Evolutionary conservation across 305 asterid genomes (phyloP).

Genomic region (Solanum aculeatissimum): DNA sequence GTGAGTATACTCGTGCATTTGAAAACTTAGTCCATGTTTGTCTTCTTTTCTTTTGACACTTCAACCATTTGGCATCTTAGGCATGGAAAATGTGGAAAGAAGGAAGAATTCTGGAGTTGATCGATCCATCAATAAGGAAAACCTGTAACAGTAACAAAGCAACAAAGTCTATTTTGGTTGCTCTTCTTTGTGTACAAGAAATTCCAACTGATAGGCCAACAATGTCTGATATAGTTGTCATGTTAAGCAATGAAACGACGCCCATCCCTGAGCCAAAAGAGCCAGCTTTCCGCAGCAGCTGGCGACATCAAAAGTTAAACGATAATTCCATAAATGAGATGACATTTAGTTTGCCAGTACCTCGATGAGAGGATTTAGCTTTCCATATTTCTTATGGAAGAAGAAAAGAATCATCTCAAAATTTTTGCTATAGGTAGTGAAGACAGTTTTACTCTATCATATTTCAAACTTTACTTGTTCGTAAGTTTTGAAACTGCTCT

Average conservation of each 20-base stretch:
- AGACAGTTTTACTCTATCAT: background rate
- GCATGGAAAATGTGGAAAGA: slow-evolving; percentile 3
- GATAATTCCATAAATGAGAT: background rate
- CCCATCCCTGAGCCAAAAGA: background rate
- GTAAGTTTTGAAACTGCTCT: background rate
- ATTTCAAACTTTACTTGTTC: background rate
- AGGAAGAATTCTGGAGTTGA: background rate
- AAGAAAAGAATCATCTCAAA: background rate
- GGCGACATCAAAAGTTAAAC: background rate
- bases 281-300: background rate
- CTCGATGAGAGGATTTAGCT: background rate
- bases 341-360: background rate
- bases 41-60: background rate
- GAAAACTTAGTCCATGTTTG: background rate
- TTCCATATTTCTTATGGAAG: background rate
- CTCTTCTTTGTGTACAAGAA: background rate
- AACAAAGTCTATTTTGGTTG: background rate
- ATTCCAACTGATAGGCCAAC: background rate
- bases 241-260: background rate
- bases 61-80: background rate
- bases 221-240: background rate
- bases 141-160: background rate
- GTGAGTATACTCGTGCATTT: background rate
- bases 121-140: background rate
- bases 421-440: background rate